Conservation (phyloP, 2,329 filamentous ascomycete species). For the Hymenotorrendiella dingleyae region DNA sequence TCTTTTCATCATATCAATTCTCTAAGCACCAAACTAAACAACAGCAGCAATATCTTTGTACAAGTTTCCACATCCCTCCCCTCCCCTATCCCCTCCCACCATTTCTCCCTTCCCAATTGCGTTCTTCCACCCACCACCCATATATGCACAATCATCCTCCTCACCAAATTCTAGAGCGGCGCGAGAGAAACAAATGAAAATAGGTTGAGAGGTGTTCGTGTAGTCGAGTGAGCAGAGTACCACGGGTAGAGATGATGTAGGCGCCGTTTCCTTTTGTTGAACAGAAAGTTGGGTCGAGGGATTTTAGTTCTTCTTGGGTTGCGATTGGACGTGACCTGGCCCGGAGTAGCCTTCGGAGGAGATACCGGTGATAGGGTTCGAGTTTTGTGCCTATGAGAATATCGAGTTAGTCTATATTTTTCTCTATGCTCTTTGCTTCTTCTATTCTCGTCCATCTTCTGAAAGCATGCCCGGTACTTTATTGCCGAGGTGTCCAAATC, state of each 20-base stretch:
- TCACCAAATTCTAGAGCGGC: conserved; percentile 5
- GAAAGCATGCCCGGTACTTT: too few species aligned
- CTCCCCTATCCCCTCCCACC: background rate
- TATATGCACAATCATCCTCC: conserved; percentile 7
- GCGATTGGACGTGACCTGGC: conserved; percentile 66
- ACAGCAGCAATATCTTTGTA: conserved; percentile 15
- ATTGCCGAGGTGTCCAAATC: too few species aligned
- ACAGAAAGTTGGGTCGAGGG: background rate
- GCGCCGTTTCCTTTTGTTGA: too few species aligned
- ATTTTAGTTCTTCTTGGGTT: conserved; percentile 27
- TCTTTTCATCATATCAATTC: conserved; percentile 9
- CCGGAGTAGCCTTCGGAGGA: conserved; percentile 73
- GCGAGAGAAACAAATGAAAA: conserved; percentile 6
- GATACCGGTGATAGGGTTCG: conserved; percentile 83
- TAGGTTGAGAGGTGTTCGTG: background rate
- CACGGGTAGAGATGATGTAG: background rate
- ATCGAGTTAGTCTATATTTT: conserved; percentile 9
- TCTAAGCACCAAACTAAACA: conserved; percentile 6
- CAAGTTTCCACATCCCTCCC: conserved; percentile 8
- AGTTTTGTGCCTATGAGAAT: conserved; percentile 62
- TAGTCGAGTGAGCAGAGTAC: background rate
- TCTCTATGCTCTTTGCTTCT: background rate
- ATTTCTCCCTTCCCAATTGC: background rate
- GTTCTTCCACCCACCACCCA: background rate
- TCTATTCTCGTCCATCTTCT: conserved; percentile 1